Evolutionary conservation across 2,329 filamentous ascomycete genomes (phyloP).

Genomic region (Aureobasidium musti): DNA sequence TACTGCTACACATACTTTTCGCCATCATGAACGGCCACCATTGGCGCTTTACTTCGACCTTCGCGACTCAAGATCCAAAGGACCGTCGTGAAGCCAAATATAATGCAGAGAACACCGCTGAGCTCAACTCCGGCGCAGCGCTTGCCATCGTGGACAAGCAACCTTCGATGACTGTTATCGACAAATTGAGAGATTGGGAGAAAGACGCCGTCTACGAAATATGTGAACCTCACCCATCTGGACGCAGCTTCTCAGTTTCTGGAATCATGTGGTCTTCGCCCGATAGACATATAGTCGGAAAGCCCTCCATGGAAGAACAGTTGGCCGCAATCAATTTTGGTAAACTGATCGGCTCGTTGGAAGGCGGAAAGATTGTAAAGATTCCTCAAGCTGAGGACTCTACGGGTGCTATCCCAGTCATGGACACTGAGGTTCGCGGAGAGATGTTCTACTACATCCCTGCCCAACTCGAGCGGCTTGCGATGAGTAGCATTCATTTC

Average conservation of each 20-base stretch:
- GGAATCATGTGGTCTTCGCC: background rate
- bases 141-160: conserved; percentile 1
- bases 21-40: background rate
- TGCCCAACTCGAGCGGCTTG: background rate
- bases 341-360: background rate
- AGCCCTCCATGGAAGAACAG: background rate
- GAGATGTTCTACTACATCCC: conserved; percentile 7
- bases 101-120: background rate
- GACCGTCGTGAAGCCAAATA: background rate
- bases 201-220: background rate
- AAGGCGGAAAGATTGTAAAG: background rate
- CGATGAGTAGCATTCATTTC: background rate
- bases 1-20: background rate
- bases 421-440: background rate
- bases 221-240: background rate
- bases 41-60: background rate
- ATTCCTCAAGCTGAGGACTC: background rate
- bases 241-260: background rate
- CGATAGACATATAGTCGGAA: background rate
- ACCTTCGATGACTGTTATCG: background rate
- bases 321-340: background rate
- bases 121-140: background rate
- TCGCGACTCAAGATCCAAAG: background rate
- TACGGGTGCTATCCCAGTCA: conserved; percentile 14
- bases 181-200: background rate